Evolutionary conservation across 2,329 filamentous ascomycete genomes (phyloP), one percentile per base, ranked within the genome.

Genomic region (Neospermospora avenae): DNA sequence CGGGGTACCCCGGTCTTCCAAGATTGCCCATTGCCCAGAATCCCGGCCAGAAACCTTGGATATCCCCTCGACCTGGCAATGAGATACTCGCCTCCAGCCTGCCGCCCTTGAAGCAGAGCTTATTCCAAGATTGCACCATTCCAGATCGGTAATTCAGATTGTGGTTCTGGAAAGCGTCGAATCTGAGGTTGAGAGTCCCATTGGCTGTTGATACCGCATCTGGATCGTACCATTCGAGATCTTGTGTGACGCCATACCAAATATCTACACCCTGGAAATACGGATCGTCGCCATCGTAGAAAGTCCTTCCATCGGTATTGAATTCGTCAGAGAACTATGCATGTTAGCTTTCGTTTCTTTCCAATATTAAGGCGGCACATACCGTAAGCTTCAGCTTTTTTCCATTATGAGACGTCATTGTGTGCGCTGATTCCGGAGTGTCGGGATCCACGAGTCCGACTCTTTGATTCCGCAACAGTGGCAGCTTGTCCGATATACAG

Each of bases 21-120:
- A 90, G 78, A 68, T 90, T 90, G 4, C 87, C 87, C 85, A 90
- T 89, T 0, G 86, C 80, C 87, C 87, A 90, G 73, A 89, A 88
- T 73, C 87, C 87, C 44, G 87, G 87, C 87, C 87, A 90, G 74
- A 90, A 87, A 59, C 87, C 87, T 58, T 84, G 80, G 14, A 84
- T 81, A 64, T 89, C 84, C 48, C 87, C 87, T 49, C 78, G 75
- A 16, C 87, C 87, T 14, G 87, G 87, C 5, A 90, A 76, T 3
- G 87, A 90, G 55, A 90, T 84, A 68, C 84, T 87, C 20, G 86
- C 86, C 74, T 90, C 87, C 14, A 90, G 70, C 51, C 86, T 81
- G 3, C 87, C 87, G 34, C 86, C 86, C 62, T 87, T 89, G 76
- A 89, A 90, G 73, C 87, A 89, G 57, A 90, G 71, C 70, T 88